Conservation (phyloP, 441 rosid species). For the Manihot esculenta region DNA sequence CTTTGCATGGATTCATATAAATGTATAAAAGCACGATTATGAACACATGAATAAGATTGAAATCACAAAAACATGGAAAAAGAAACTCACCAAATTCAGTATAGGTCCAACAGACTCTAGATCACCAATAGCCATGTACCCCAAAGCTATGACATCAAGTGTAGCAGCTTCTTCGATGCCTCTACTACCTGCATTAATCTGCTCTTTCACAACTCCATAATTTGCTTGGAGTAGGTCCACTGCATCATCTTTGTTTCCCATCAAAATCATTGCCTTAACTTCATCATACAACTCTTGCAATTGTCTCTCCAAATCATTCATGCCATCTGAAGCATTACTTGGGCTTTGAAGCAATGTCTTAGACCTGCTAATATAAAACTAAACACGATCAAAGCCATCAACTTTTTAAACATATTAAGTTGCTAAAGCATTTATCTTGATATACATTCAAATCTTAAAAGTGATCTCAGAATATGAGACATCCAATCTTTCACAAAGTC, state of each 20-base stretch:
- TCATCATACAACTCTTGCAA: constrained; percentile 69
- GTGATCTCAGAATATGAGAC: not conserved
- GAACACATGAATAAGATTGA: constrained; percentile 8
- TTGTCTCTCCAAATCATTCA: constrained; percentile 55
- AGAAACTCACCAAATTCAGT: constrained; percentile 51
- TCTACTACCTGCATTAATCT: constrained; percentile 51
- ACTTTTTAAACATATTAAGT: constrained; percentile 7
- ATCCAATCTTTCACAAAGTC: not conserved
- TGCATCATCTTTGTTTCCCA: constrained; percentile 63
- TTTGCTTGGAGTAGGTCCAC: constrained; percentile 74
- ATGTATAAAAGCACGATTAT: not conserved
- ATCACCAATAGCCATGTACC: constrained; percentile 71
- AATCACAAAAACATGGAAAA: constrained; percentile 10
- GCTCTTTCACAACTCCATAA: constrained; percentile 67
- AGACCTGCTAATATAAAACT: constrained; percentile 36
- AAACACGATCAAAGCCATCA: constrained; percentile 17
- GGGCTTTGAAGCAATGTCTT: constrained; percentile 26
- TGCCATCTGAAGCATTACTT: constrained; percentile 33
- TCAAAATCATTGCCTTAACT: constrained; percentile 58
- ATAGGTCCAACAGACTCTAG: constrained; percentile 43
- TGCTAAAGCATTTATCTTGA: not conserved
- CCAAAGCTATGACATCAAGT: constrained; percentile 76
- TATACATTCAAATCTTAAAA: not conserved
- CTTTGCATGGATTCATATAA: not conserved
- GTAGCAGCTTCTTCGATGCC: constrained; percentile 76